Base-by-base conservation (phyloP, 306 rosid genomes). In the Acacia melanoxylon region DNA sequence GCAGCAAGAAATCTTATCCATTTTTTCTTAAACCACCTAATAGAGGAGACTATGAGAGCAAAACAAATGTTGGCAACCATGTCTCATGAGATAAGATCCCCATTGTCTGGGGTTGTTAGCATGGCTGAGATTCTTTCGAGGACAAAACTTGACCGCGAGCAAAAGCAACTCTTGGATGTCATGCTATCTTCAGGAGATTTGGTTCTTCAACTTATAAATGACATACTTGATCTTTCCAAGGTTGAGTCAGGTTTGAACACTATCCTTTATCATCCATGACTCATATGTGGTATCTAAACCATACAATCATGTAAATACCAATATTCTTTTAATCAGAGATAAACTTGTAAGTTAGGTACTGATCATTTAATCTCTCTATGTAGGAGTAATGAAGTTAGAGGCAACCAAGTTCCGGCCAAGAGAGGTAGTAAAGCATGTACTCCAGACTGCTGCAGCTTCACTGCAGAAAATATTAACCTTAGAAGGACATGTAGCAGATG, bases 51-150 rank as follows among this genome's bases (percentile, higher is more conserved):
- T 37, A 95, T 95, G 99, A 79, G 98, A 42, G 99, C 99, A 67
- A 95, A 95, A 86, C 99, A 95, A 87, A 92, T 95, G 98, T 86
- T 95, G 86, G 99, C 98, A 81, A 95, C 98, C 63, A 95, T 95
- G 99, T 95, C 98, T 75, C 99, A 95, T 62, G 98, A 96, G 90
- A 96, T 96, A 82, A 90, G 99, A 85, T 96, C 98, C 62, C 99
- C 99, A 14, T 89, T 96, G 22, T 88, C 98, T 76, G 99, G 99
- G 14, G 98, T 96, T 78, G 97, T 96, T 68, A 91, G 98, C 90
- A 96, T 96, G 97, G 96, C 99, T 70, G 97, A 96, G 75, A 93
- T 96, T 86, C 97, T 96, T 72, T 84, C 94, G 69, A 90, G 94
- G 74, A 90, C 99, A 25, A 93, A 87, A 88, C 98, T 93, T 45